A percentile compares a stretch with the other conserved stretches of the same genome.
phyloP scores from a whole-genome alignment of 768 basidiomycete genomes.

The Boletus sp. region DNA sequence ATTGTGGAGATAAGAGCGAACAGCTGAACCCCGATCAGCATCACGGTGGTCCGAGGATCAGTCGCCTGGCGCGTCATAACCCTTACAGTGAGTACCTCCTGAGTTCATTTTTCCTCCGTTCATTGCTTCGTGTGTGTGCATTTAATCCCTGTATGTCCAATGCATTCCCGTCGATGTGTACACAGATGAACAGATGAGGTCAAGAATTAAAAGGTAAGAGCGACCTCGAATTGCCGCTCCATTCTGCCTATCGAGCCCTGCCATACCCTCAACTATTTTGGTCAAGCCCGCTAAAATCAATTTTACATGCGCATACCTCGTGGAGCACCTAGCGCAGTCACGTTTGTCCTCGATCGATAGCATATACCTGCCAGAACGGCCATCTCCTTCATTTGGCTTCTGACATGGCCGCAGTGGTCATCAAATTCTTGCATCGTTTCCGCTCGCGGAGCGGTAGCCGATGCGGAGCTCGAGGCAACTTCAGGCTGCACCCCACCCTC shows the following conservation, averaged over 20 bases:
- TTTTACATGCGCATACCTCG: conserved; percentile 13
- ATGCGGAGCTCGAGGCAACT: neutral
- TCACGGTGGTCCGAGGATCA: conserved; percentile 15
- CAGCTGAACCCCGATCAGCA: neutral
- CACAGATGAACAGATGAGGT: neutral
- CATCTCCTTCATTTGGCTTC: neutral
- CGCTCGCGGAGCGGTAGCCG: neutral
- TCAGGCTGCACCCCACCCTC: neutral
- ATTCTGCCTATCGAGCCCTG: neutral
- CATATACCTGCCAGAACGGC: neutral
- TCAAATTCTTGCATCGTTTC: neutral
- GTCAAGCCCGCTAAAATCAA: neutral
- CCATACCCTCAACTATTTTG: neutral
- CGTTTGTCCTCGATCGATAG: conserved; percentile 1
- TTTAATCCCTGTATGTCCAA: neutral
- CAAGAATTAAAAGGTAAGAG: neutral
- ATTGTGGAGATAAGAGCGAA: neutral
- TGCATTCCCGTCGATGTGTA: neutral
- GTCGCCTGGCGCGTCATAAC: neutral
- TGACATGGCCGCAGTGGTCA: neutral
- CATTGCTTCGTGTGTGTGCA: neutral
- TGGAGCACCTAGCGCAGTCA: neutral
- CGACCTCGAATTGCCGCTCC: neutral
- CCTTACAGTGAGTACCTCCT: neutral
- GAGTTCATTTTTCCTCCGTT: neutral